Evolutionary conservation across 164 flowering plant genomes (phyloP).

Genomic region (Taxillus chinensis): DNA sequence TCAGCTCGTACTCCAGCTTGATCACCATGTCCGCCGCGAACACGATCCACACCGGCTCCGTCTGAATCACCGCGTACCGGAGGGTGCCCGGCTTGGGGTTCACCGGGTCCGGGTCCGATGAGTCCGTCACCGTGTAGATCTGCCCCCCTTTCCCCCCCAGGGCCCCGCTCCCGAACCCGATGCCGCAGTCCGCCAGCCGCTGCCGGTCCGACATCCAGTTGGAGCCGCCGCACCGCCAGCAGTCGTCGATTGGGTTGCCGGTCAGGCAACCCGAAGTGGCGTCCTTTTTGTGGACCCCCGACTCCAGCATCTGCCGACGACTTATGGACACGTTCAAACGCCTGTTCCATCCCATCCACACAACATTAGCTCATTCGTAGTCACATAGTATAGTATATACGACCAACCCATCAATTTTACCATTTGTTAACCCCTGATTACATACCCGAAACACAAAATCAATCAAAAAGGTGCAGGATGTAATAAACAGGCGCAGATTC

Average conservation of each 20-base stretch:
- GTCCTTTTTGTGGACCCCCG: background rate
- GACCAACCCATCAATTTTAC: no score
- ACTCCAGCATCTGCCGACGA: constrained; percentile 22
- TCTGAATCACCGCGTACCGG: constrained; percentile 55
- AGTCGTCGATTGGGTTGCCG: constrained; percentile 76
- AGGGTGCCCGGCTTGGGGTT: constrained; percentile 67
- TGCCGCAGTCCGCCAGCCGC: constrained; percentile 57
- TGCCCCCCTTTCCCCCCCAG: constrained; percentile 72
- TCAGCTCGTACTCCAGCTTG: constrained; percentile 48
- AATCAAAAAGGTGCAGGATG: no score
- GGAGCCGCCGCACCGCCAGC: constrained; percentile 64
- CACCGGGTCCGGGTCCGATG: constrained; percentile 50
- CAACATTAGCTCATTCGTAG: no score
- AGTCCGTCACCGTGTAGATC: constrained; percentile 64
- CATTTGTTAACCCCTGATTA: no score
- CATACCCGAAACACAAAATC: no score
- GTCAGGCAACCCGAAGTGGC: constrained; percentile 26
- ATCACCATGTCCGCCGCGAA: constrained; percentile 60
- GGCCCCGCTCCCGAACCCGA: constrained; percentile 61
- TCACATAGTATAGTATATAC: no score
- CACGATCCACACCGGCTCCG: constrained; percentile 68
- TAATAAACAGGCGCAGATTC: no score
- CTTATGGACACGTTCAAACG: constrained; percentile 37
- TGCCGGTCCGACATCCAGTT: constrained; percentile 63
- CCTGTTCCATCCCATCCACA: constrained; percentile 22